Conservation (phyloP, 805 yeast genomes). For the Candida railenensis region DNA sequence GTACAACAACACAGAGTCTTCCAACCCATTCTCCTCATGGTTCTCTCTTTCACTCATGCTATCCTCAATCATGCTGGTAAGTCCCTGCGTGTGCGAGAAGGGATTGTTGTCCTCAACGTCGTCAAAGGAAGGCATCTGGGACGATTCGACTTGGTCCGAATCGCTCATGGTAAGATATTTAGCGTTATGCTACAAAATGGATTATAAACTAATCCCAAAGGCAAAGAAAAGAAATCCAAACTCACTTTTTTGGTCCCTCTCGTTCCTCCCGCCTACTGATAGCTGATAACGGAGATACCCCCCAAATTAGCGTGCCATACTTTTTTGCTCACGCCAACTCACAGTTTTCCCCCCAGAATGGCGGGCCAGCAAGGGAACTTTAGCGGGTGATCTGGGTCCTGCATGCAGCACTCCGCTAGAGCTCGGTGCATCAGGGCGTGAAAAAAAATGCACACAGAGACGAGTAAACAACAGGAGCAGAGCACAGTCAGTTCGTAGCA, state of each 20-base stretch:
- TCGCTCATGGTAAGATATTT: too few species aligned
- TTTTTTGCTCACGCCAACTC: too few species aligned
- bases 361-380: not conserved
- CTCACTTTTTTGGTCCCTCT: too few species aligned
- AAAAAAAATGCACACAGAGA: not conserved
- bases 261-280: too few species aligned
- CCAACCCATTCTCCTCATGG: constrained; percentile 10
- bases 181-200: too few species aligned
- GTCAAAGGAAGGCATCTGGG: constrained; percentile 8
- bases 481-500: too few species aligned
- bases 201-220: too few species aligned
- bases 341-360: too few species aligned
- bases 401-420: not conserved
- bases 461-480: not conserved
- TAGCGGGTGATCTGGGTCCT: not conserved
- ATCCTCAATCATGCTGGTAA: constrained; percentile 22
- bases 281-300: too few species aligned
- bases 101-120: constrained; percentile 42
- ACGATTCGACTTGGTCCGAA: too few species aligned
- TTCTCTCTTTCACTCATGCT: constrained; percentile 2
- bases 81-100: constrained; percentile 24
- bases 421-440: not conserved
- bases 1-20: constrained; percentile 31
- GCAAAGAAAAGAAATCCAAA: too few species aligned
- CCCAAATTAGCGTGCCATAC: too few species aligned